Evolutionary conservation across 257 asterid genomes (phyloP), one percentile per base, ranked within the genome.

Genomic region (Avicennia marina): DNA sequence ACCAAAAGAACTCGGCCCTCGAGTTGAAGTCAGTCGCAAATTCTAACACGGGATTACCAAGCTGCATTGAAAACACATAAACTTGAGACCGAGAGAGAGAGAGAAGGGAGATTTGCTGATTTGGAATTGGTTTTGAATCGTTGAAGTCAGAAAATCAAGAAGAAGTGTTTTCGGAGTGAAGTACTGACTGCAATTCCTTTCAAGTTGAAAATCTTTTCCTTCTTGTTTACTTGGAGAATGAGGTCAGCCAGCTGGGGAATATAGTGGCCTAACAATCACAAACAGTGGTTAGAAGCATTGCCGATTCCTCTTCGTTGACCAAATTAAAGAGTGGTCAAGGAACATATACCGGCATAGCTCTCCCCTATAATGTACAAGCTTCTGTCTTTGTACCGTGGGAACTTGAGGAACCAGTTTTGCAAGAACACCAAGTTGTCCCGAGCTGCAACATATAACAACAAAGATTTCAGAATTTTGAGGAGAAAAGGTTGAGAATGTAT

Each of bases 1-100:
- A 87, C 94, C 94, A 87, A 50, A 81, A 84, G 72, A 65, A 84
- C 71, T 87, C 90, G 0, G 90, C 94, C 84, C 90, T 73, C 10
- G 95, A 83, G 74, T 87, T 87, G 66, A 79, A 74, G 29, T 87
- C 95, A 0, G 94, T 84, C 0, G 77, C 79, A 34, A 75, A 87
- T 62, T 87, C 94, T 18, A 87, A 72, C 0, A 83, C 83, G 20
- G 95, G 94, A 64, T 87, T 84, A 13, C 95, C 95, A 18, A 87
- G 80, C 90, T 87, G 82, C 74, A 76, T 8, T 53, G 32, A 9
- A 6, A 56, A 16, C 62, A 53, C 17, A 53, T 0, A 6, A 44
- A 17, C 26, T n/a, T n/a, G n/a, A n/a, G n/a, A n/a, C n/a, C n/a
- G n/a, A n/a, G n/a, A n/a, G n/a, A n/a, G n/a, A n/a, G n/a, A n/a